A percentile compares a stretch with the other conserved stretches of the same genome.
These are phyloP conservation scores for Gaertneriomyces semiglobifer DNA, from an alignment of 192 early-diverging fungal species.

Conservation along the genomic window DNA sequence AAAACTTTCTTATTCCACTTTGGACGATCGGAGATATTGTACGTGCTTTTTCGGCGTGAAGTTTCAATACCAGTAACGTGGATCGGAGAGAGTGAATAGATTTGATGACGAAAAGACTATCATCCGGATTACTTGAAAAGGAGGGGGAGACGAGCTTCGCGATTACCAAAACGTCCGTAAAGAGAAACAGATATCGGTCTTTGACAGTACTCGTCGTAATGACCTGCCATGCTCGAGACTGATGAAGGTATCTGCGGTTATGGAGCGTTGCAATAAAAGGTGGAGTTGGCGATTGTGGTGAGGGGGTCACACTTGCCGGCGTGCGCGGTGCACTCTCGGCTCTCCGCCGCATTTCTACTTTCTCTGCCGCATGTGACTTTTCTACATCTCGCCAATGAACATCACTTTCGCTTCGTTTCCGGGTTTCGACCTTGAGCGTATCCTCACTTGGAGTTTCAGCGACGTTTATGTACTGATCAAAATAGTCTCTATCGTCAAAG, in stretches of 20 bases:
- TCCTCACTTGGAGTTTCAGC: too few species aligned
- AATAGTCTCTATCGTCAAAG: too few species aligned
- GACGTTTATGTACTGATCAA: too few species aligned
- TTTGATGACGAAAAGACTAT: too few species aligned
- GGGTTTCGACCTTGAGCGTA: too few species aligned
- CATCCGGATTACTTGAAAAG: too few species aligned
- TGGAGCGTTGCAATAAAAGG: background rate
- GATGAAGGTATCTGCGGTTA: constrained; percentile 41
- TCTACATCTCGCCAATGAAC: too few species aligned
- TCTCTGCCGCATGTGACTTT: too few species aligned
- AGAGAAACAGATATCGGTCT: constrained; percentile 65
- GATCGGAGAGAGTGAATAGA: constrained; percentile 14
- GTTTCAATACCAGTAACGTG: constrained; percentile 27
- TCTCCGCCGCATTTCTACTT: too few species aligned
- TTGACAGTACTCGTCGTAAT: constrained; percentile 64
- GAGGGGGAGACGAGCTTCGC: constrained; percentile 44
- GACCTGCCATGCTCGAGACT: constrained; percentile 61
- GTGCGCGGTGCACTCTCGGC: too few species aligned
- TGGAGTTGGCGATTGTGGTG: background rate
- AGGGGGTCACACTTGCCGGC: too few species aligned
- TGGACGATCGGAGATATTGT: constrained; percentile 52
- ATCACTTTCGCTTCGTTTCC: too few species aligned
- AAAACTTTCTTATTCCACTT: constrained; percentile 58
- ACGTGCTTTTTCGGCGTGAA: constrained; percentile 25
- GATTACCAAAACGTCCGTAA: constrained; percentile 62